Percentiles rank a stretch among this genome's conserved stretches.
These are phyloP conservation scores for Rubia balearica DNA, from an alignment of 305 asterid genomes.

Conservation along the genomic window DNA sequence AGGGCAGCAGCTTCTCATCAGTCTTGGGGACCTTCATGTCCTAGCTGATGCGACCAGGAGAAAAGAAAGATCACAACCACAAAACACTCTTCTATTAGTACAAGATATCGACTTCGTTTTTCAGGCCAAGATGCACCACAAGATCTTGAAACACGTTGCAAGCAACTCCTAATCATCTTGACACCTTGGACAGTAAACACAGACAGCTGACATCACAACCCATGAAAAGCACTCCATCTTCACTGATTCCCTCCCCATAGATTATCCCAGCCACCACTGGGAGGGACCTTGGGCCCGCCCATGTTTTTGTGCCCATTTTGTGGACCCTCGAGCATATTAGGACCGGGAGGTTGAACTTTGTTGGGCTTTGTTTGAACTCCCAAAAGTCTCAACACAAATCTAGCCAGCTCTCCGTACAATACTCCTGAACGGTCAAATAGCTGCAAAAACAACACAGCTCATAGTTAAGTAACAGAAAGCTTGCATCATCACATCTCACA, in stretches of 20 bases:
- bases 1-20: neutral
- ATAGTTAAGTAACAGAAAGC: neutral
- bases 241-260: conserved; percentile 54
- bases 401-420: conserved; percentile 90
- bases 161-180: neutral
- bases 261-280: conserved; percentile 66
- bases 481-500: neutral
- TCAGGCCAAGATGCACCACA: neutral
- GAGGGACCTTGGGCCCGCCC: conserved; percentile 73
- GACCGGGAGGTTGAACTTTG: conserved; percentile 52
- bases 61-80: neutral
- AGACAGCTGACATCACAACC: conserved; percentile 3
- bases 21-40: conserved; percentile 4
- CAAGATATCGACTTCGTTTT: neutral
- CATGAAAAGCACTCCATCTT: neutral
- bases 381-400: conserved; percentile 81
- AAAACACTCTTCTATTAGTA: neutral
- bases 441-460: conserved; percentile 34
- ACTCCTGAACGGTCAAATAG: conserved; percentile 88
- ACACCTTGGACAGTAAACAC: conserved; percentile 3
- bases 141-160: neutral
- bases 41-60: neutral
- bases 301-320: conserved; percentile 47
- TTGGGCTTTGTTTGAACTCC: conserved; percentile 65
- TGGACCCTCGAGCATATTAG: conserved; percentile 60